Base-by-base conservation (phyloP, 2,329 filamentous ascomycete genomes). In the Colletotrichum siamense region DNA sequence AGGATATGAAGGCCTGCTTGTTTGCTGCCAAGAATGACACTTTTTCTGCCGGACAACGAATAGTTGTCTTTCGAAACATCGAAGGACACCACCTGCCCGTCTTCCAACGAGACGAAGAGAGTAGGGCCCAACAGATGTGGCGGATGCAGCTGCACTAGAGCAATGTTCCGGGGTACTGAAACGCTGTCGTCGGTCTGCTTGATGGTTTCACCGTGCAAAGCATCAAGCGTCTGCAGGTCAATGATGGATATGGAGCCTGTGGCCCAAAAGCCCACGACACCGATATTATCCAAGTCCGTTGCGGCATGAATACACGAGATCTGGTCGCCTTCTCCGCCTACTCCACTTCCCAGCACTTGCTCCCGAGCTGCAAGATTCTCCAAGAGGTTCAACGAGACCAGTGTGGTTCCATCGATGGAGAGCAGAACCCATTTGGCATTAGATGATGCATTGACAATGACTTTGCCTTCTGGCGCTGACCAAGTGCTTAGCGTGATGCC, bases 71-170 rank as follows among this genome's bases (percentile, higher is more conserved):
- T 84, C 36, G 95, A 91, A 44, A 98, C 90, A 36, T 92, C 91
- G 82, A 96, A 99, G 0, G 94, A 97, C 67, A 98, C 90, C 1
- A 99, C 94, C 77, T 94, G 95, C 6, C 97, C 97, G 84, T 99
- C 96, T 64, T 98, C 95, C 91, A 98, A 94, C 15, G 96, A 95
- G 36, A 98, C 91, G 77, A 99, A 94, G 0, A 99, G 88, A 0
- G 95, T 98, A 1, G 95, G 94, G 0, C 91, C 91, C 8, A 87
- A 85, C 10, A 84, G 72, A 9, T 85, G 80, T 8, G 89, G 88
- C 16, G 93, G 93, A 61, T 98, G 90, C 6, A 99, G 90, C 77
- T 96, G 93, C 7, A 95, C 94, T 9, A 99, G 89, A 0, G 93
- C 91, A 32, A 99, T 90, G 68, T 96, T 95, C 77, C 96, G 91